These are phyloP conservation scores for Linaria vulgaris DNA, from an alignment of 257 asterid genomes.

Conservation along the genomic window DNA sequence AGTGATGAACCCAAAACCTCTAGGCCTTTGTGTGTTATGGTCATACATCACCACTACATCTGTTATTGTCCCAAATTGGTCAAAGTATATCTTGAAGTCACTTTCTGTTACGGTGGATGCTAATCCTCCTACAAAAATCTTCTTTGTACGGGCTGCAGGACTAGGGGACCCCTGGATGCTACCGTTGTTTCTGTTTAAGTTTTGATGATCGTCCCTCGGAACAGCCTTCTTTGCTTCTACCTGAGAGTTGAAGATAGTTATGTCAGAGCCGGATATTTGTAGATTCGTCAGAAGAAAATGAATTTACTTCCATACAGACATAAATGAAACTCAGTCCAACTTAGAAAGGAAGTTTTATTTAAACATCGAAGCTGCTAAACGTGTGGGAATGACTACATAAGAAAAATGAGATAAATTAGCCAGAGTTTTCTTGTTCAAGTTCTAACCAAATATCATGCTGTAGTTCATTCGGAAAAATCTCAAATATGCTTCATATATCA, in stretches of 20 bases:
- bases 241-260: conserved; percentile 36
- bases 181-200: conserved; percentile 37
- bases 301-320: neutral
- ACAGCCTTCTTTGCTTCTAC: conserved; percentile 96
- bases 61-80: conserved; percentile 70
- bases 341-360: conserved; percentile 7
- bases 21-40: conserved; percentile 89
- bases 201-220: conserved; percentile 72
- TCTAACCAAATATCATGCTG: neutral
- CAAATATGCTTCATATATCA: neutral
- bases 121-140: conserved; percentile 87
- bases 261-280: neutral
- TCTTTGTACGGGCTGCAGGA: conserved; percentile 63
- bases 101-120: conserved; percentile 80
- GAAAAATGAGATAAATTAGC: neutral
- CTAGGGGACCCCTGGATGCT: conserved; percentile 73
- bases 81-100: conserved; percentile 81
- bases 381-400: neutral
- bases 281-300: neutral
- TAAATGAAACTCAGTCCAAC: neutral
- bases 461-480: neutral
- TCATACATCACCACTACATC: conserved; percentile 96
- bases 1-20: conserved; percentile 92
- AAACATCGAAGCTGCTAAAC: neutral
- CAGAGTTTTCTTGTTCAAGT: neutral